phyloP scores from a whole-genome alignment of 805 yeast genomes.

The Starmera pachycereana region DNA sequence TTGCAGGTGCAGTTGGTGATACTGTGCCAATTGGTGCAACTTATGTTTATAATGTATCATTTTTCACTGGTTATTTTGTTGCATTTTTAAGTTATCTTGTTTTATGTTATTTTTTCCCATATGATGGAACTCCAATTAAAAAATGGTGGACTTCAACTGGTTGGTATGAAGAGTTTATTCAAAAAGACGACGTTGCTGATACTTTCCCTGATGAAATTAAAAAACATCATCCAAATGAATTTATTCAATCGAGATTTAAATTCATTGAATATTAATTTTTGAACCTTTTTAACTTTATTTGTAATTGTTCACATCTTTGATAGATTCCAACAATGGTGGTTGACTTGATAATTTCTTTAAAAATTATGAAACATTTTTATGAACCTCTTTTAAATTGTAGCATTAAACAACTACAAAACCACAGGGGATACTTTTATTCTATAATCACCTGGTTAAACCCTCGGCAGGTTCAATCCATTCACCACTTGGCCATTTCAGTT shows the following conservation, averaged over 20 bases:
- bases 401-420: too few species aligned
- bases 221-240: background rate
- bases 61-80: constrained; percentile 63
- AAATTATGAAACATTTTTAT: too few species aligned
- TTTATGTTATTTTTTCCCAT: constrained; percentile 44
- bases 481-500: constrained; percentile 50
- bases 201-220: constrained; percentile 34
- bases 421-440: too few species aligned
- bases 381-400: too few species aligned
- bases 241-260: constrained; percentile 11
- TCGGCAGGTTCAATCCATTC: constrained; percentile 37
- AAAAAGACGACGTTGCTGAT: constrained; percentile 56
- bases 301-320: too few species aligned
- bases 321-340: too few species aligned
- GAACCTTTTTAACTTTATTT: too few species aligned
- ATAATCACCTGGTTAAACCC: constrained; percentile 36
- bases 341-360: too few species aligned
- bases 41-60: constrained; percentile 61
- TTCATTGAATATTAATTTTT: constrained; percentile 1
- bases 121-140: constrained; percentile 32
- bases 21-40: constrained; percentile 74
- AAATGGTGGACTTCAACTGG: constrained; percentile 35
- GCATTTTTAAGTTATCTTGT: constrained; percentile 46
- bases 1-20: constrained; percentile 74
- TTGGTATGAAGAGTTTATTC: constrained; percentile 56